A percentile compares a stretch with the other conserved stretches of the same genome.
These are phyloP conservation scores for Polyplosphaeria fusca DNA, from an alignment of 495 filamentous ascomycete species.

Conservation along the genomic window DNA sequence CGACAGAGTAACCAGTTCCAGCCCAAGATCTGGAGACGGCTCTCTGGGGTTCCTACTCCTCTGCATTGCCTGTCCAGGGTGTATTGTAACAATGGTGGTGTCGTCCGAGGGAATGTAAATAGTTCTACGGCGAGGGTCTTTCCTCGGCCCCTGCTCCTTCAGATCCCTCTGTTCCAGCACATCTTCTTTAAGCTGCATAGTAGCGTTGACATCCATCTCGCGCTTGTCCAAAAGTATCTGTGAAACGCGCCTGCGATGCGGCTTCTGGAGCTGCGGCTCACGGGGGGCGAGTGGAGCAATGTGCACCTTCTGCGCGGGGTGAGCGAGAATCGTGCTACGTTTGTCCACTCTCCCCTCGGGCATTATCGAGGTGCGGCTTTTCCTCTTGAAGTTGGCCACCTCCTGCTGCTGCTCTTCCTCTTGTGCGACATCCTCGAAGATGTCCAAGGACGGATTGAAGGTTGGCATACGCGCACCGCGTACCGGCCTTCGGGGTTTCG, in stretches of 20 bases:
- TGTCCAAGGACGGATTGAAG: conserved; percentile 28
- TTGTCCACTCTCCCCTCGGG: neutral
- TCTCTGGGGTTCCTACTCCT: conserved; percentile 5
- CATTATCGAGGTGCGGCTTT: conserved; percentile 12
- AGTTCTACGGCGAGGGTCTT: conserved; percentile 42
- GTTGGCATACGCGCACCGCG: conserved; percentile 6
- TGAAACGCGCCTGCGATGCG: conserved; percentile 31
- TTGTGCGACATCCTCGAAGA: conserved; percentile 33
- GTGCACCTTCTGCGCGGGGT: conserved; percentile 28
- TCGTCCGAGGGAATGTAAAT: conserved; percentile 47
- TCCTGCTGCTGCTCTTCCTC: conserved; percentile 28
- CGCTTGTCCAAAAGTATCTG: conserved; percentile 20
- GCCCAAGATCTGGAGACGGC: conserved; percentile 29
- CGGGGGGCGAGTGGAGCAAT: conserved; percentile 11
- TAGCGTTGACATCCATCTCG: conserved; percentile 7
- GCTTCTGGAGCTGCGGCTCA: conserved; percentile 8
- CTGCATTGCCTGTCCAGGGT: conserved; percentile 40
- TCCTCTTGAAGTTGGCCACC: conserved; percentile 8
- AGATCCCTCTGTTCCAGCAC: conserved; percentile 19
- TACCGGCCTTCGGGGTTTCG: conserved; percentile 30
- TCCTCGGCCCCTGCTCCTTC: conserved; percentile 31
- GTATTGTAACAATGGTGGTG: conserved; percentile 45
- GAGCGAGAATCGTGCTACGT: conserved; percentile 27
- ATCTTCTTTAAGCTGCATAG: conserved; percentile 21
- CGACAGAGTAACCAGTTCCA: conserved; percentile 36